Percentiles rank a stretch among this genome's conserved stretches.
phyloP scores from a whole-genome alignment of 2,329 filamentous ascomycete genomes.

The Fusarium sterilihyphosum region DNA sequence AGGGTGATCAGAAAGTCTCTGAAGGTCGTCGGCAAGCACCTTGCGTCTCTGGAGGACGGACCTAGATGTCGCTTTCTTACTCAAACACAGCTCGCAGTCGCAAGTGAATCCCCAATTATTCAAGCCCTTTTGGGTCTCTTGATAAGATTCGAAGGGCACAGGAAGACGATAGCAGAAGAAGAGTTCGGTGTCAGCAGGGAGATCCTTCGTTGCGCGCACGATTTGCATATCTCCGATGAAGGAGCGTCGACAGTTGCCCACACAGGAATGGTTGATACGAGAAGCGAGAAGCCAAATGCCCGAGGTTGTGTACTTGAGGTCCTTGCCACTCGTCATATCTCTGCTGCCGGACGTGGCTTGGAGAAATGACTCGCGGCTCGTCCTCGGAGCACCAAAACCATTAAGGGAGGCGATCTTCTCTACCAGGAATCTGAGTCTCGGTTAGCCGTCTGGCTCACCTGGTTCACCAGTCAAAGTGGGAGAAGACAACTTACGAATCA shows the following conservation, averaged over 20 bases:
- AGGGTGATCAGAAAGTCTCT: not conserved
- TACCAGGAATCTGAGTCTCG: not conserved
- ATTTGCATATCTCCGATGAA: slow-evolving; percentile 6
- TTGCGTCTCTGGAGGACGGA: not conserved
- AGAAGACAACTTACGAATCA: not conserved
- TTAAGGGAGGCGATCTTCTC: not conserved
- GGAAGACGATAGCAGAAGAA: not conserved
- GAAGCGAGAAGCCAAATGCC: not conserved
- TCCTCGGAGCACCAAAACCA: not conserved
- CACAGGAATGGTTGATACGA: slow-evolving; percentile 3
- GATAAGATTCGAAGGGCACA: not conserved
- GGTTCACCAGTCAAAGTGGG: rapidly evolving
- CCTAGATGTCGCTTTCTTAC: not conserved
- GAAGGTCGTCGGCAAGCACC: not conserved
- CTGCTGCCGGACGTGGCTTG: not conserved
- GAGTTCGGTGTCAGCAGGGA: not conserved
- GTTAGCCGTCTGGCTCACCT: not conserved
- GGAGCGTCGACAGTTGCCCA: not conserved
- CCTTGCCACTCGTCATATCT: not conserved
- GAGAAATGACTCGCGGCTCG: not conserved
- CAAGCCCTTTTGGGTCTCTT: not conserved
- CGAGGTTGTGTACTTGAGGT: not conserved
- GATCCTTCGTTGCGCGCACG: not conserved
- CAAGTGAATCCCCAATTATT: not conserved
- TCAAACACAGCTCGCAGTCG: not conserved